Base-by-base conservation (phyloP, 139 green algal genomes). In the Tetraselmis chui region DNA sequence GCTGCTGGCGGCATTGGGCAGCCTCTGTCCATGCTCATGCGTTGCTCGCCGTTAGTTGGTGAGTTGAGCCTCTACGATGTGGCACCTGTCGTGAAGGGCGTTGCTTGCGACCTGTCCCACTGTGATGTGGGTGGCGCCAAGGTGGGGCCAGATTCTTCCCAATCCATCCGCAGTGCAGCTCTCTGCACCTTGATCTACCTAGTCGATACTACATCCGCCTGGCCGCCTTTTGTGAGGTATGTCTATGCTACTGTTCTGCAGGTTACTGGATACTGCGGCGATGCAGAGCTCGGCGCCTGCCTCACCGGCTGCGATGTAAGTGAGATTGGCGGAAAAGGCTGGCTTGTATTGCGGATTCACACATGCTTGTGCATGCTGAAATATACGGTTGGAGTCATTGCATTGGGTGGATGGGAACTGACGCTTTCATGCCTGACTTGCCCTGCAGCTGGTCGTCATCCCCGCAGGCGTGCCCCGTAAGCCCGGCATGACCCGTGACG, bases 401-500 rank as follows among this genome's bases (percentile, higher is more conserved):
- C 59, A 23, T 23, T 23, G 23, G 59, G 23, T 23, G 23, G 59
- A 75, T 23, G 23, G 23, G 59, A 23, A 75, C 26, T 26, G 75
- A 5, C 26, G 26, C 45, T 67, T 67, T 67, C 45, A 5, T 67
- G 45, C 45, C 45, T 18, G 45, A 18, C 45, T 2, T n/a, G n/a
- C n/a, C n/a, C n/a, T n/a, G n/a, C n/a, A 79, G n/a, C 86, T 98
- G 23, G 94, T 99, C 31, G 88, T 99, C 82, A 98, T 99, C 76
- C 97, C 97, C 23, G 97, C 97, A 0, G 97, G 96, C 28, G 93
- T 99, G 78, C 92, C 93, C 0, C 89, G 95, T 79, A 98, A 98
- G 92, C 97, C 97, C 1, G 97, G 97, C 85, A 99, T 99, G 97
- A 99, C 96, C 0, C 91, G 97, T 30, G 97, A 99, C 81, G 97